phyloP scores from a whole-genome alignment of 1,284 basidiomycete species.

The Mycena citricolor region DNA sequence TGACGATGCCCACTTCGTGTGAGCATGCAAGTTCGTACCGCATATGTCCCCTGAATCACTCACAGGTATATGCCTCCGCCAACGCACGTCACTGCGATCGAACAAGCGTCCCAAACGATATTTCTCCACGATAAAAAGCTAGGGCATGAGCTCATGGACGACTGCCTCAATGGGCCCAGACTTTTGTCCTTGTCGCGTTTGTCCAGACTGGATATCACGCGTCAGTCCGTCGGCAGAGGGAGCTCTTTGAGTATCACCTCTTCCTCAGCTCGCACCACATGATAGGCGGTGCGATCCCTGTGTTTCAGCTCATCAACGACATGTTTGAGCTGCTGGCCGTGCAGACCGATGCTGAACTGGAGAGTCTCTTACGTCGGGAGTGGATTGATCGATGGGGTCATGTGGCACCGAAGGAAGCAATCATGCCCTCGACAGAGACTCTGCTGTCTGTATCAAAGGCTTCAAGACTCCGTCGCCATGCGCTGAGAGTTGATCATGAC shows the following conservation, averaged over 20 bases:
- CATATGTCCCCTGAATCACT: too few relatives aligned
- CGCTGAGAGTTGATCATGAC: conserved; percentile 18
- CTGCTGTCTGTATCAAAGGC: conserved; percentile 1
- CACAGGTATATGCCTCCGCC: conserved; percentile 15
- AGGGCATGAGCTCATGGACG: conserved; percentile 5
- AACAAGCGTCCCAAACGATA: background rate
- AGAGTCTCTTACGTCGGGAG: conserved; percentile 5
- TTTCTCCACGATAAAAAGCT: conserved; percentile 5
- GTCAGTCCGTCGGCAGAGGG: background rate
- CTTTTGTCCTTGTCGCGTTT: conserved; percentile 9
- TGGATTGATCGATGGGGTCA: conserved; percentile 10
- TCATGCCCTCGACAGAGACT: conserved; percentile 13
- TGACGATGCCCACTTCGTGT: conserved; percentile 17
- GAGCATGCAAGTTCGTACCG: too few relatives aligned
- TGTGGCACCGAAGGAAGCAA: conserved; percentile 2
- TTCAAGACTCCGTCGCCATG: conserved; percentile 8
- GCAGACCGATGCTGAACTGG: conserved; percentile 13
- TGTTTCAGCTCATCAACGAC: conserved; percentile 5
- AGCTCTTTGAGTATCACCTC: conserved; percentile 12
- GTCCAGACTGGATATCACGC: conserved; percentile 4
- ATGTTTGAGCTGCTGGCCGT: background rate
- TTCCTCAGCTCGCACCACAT: conserved; percentile 1
- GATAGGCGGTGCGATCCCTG: conserved; percentile 2
- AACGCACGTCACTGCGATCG: conserved; percentile 3
- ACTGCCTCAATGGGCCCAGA: conserved; percentile 5